A percentile compares a stretch with the other conserved stretches of the same genome.
These are phyloP conservation scores for Dactylellina cionopaga DNA, from an alignment of 2,329 filamentous ascomycete species.

Conservation along the genomic window DNA sequence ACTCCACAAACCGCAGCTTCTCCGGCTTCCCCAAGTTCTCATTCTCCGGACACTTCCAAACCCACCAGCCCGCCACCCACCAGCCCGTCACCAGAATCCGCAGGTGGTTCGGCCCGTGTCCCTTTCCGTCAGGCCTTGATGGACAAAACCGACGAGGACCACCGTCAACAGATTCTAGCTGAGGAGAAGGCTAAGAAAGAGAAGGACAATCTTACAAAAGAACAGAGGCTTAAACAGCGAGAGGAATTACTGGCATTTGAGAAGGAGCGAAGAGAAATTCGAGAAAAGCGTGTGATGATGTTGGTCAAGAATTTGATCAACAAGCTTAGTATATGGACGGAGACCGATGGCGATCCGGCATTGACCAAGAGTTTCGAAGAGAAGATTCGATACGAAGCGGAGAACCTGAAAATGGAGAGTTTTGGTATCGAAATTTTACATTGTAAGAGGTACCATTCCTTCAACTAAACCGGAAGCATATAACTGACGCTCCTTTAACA, in stretches of 20 bases:
- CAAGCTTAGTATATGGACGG: constrained; percentile 92
- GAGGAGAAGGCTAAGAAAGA: constrained; percentile 75
- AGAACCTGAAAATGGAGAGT: constrained; percentile 99
- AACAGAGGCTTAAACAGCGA: constrained; percentile 92
- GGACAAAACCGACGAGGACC: constrained; percentile 83
- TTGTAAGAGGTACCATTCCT: constrained; percentile 51
- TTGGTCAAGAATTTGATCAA: constrained; percentile 86
- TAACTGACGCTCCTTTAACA: not conserved
- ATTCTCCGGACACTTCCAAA: constrained; percentile 24
- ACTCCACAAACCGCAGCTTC: constrained; percentile 59
- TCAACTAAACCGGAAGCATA: constrained; percentile 3
- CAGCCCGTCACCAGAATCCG: constrained; percentile 33
- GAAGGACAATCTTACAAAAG: constrained; percentile 84
- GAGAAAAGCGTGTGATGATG: constrained; percentile 88
- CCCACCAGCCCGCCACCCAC: constrained; percentile 13
- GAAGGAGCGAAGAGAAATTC: constrained; percentile 80
- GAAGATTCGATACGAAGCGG: constrained; percentile 92
- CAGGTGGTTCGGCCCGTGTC: constrained; percentile 65
- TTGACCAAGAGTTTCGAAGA: constrained; percentile 90
- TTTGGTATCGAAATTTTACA: constrained; percentile 79
- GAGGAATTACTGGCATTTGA: constrained; percentile 92
- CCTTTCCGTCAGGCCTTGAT: constrained; percentile 86
- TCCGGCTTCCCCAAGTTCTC: constrained; percentile 62
- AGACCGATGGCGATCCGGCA: constrained; percentile 87
- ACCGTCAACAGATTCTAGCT: constrained; percentile 63